These are phyloP conservation scores for Beta corolliflora DNA, from an alignment of 179 eudicot species.

Conservation along the genomic window DNA sequence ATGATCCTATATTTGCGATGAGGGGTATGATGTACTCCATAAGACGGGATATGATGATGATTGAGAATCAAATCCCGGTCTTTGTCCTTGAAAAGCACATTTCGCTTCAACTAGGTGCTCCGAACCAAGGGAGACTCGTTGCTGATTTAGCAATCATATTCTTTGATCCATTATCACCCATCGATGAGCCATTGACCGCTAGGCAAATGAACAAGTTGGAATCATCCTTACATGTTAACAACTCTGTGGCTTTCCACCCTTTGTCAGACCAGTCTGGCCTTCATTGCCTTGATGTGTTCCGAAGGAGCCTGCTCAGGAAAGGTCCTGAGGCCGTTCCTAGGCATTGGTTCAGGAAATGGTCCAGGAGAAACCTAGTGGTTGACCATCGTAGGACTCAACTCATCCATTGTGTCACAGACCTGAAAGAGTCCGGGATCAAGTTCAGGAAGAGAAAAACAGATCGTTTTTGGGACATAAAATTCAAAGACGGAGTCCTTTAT, in stretches of 20 bases:
- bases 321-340: constrained; percentile 62
- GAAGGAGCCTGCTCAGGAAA: constrained; percentile 57
- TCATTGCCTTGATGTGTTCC: constrained; percentile 79
- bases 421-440: constrained; percentile 73
- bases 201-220: constrained; percentile 48
- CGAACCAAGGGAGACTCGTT: constrained; percentile 50
- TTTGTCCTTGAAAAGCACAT: constrained; percentile 66
- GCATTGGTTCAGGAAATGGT: constrained; percentile 68
- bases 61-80: constrained; percentile 82
- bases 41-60: constrained; percentile 87
- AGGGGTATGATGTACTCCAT: constrained; percentile 81
- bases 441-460: constrained; percentile 70
- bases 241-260: constrained; percentile 50
- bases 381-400: constrained; percentile 79
- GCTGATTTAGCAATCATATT: constrained; percentile 64
- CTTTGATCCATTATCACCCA: constrained; percentile 83
- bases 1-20: constrained; percentile 83
- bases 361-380: constrained; percentile 45
- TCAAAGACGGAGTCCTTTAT: constrained; percentile 61
- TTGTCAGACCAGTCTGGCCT: constrained; percentile 64
- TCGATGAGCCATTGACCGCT: constrained; percentile 75
- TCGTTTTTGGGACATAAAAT: constrained; percentile 79
- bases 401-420: constrained; percentile 75
- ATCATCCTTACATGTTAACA: constrained; percentile 37
- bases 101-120: constrained; percentile 50